Conservation (phyloP, 495 filamentous ascomycete genomes). For the Daldinia concentrica region DNA sequence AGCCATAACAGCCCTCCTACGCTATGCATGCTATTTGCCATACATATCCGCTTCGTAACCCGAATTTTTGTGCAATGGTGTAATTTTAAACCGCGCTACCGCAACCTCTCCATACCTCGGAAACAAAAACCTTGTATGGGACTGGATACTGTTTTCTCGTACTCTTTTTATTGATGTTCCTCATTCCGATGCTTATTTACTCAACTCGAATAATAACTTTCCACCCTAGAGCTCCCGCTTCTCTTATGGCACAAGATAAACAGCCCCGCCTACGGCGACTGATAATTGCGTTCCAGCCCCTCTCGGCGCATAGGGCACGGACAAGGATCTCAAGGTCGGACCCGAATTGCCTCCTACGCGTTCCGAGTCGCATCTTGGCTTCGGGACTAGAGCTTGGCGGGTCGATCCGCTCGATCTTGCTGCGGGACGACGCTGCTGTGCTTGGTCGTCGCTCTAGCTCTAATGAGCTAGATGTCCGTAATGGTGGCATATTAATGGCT, state of each 20-base stretch:
- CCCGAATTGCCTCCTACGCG: slow-evolving; percentile 60
- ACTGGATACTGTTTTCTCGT: neutral
- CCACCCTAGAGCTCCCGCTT: slow-evolving; percentile 73
- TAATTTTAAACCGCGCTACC: slow-evolving; percentile 17
- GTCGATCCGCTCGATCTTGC: slow-evolving; percentile 45
- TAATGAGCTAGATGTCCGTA: slow-evolving; percentile 30
- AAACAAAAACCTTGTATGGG: neutral
- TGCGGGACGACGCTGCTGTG: slow-evolving; percentile 42
- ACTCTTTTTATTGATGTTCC: neutral
- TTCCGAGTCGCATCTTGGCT: slow-evolving; percentile 60
- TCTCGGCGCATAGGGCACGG: slow-evolving; percentile 74
- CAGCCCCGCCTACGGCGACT: slow-evolving; percentile 70
- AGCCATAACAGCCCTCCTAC: slow-evolving; percentile 10
- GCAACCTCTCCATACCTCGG: neutral
- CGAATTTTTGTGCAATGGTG: slow-evolving; percentile 11
- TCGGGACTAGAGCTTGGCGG: slow-evolving; percentile 47
- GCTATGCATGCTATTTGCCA: neutral
- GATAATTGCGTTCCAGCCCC: slow-evolving; percentile 73
- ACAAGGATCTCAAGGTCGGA: slow-evolving; percentile 70
- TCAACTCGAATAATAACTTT: slow-evolving; percentile 71
- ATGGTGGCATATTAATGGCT: slow-evolving; percentile 24
- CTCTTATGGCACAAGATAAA: slow-evolving; percentile 72
- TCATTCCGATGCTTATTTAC: slow-evolving; percentile 37
- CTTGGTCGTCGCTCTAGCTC: slow-evolving; percentile 42
- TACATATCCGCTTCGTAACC: slow-evolving; percentile 17